Evolutionary conservation across 176 grass and related monocot species (phyloP), one percentile per base, ranked within the genome.

Genomic region (Cenchrus fungigraminus): DNA sequence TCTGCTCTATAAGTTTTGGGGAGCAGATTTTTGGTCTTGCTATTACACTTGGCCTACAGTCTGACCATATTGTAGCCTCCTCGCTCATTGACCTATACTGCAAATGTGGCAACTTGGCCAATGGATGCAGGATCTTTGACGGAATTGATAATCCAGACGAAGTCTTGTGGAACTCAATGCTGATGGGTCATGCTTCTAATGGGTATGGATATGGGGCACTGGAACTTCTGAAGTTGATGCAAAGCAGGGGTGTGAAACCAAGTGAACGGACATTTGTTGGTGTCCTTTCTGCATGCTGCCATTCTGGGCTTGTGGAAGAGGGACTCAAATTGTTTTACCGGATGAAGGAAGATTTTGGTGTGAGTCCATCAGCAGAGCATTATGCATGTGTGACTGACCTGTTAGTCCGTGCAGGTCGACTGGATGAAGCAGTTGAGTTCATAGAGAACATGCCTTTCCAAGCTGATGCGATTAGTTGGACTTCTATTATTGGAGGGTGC

Each of bases 51-150:
- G 90, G 93, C 57, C 17, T 88, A 47, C 87, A 86, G 58, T 83
- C 70, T 68, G 83, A 95, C 79, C 70, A 78, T 52, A 70, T 86
- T 67, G 62, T 95, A 57, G 37, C 76, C 0, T 90, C 87, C 77
- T 85, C 93, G 5, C 79, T 92, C 56, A 89, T 95, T 81, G 93
- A 95, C 77, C 82, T 95, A 25, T 95, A 95, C 59, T 92, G 93
- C 83, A 95, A 95, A 92, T 88, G 90, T 82, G 93, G 90, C 44
- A 86, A 73, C 73, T 63, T 95, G 25, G 11, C 60, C 31, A 81
- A 58, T 83, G 93, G 87, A 74, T 74, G 74, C 82, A 92, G 12
- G 82, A 73, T 92, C 14, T 95, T 95, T 10, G 6, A 64, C 74
- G 58, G 40, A 43, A 78, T 80, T 8, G 25, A 63, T 34, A 88